Conservation (phyloP, 2,329 filamentous ascomycete genomes). For the Endocalyx cinctus region DNA sequence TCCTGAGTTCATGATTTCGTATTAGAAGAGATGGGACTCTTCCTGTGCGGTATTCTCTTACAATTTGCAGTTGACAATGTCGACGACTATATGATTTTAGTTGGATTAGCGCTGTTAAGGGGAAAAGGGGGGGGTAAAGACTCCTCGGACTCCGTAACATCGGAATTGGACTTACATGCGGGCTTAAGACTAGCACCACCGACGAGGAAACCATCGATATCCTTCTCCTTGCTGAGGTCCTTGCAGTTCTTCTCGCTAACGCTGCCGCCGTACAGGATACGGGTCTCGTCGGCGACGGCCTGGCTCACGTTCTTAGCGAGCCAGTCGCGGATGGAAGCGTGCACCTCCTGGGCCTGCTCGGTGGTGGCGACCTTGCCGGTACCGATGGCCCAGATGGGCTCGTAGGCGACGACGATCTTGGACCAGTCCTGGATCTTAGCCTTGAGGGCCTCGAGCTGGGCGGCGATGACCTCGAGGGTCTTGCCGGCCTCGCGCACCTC, state of each 20-base stretch:
- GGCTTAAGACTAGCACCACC: slow-evolving; percentile 96
- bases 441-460: slow-evolving; percentile 80
- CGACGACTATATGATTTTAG: slow-evolving; percentile 39
- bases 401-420: slow-evolving; percentile 95
- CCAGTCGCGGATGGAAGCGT: slow-evolving; percentile 88
- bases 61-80: slow-evolving; percentile 55
- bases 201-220: slow-evolving; percentile 98
- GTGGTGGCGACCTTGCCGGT: slow-evolving; percentile 90
- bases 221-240: slow-evolving; percentile 84
- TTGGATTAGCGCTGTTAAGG: slow-evolving; percentile 5
- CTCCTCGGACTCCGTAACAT: no score
- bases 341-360: slow-evolving; percentile 88
- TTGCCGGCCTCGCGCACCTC: slow-evolving; percentile 83
- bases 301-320: slow-evolving; percentile 72
- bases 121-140: slow-evolving; percentile 1
- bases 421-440: slow-evolving; percentile 77
- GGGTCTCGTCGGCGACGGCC: slow-evolving; percentile 75
- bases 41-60: slow-evolving; percentile 28
- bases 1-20: no score
- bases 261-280: slow-evolving; percentile 94
- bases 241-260: slow-evolving; percentile 98
- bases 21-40: no score
- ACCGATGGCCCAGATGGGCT: slow-evolving; percentile 95
- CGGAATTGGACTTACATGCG: slow-evolving; percentile 64
- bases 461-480: slow-evolving; percentile 81